These are phyloP conservation scores for Xeromyces bisporus DNA, from an alignment of 495 filamentous ascomycete species.

Conservation along the genomic window DNA sequence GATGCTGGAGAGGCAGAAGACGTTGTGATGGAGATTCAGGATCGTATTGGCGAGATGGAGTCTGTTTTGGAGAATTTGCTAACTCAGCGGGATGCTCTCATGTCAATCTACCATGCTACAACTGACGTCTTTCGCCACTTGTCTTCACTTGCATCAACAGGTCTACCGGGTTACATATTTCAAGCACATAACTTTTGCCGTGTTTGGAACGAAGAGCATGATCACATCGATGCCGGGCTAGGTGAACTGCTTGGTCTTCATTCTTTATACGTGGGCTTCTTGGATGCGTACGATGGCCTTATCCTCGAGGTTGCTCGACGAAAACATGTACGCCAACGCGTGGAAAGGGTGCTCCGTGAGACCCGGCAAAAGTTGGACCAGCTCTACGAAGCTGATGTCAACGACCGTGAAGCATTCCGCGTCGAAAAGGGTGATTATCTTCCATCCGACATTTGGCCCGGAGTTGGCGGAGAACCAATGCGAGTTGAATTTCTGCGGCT, in stretches of 20 bases:
- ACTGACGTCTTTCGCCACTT: constrained; percentile 47
- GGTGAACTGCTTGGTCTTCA: constrained; percentile 55
- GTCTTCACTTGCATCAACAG: constrained; percentile 42
- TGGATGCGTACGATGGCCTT: constrained; percentile 66
- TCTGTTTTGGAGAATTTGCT: constrained; percentile 35
- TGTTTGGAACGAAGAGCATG: constrained; percentile 60
- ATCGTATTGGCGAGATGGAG: constrained; percentile 64
- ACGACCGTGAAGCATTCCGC: constrained; percentile 61
- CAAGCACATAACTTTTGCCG: constrained; percentile 53
- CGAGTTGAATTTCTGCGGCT: constrained; percentile 36
- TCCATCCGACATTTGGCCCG: constrained; percentile 81
- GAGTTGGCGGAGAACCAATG: constrained; percentile 41
- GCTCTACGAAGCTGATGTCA: constrained; percentile 55
- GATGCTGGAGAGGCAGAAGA: constrained; percentile 82
- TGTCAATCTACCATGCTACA: constrained; percentile 34
- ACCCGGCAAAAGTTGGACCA: constrained; percentile 58
- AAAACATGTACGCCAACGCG: constrained; percentile 48
- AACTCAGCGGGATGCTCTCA: constrained; percentile 30
- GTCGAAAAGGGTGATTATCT: constrained; percentile 71
- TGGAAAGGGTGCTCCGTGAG: constrained; percentile 56
- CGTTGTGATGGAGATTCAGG: constrained; percentile 69
- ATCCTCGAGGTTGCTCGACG: constrained; percentile 68
- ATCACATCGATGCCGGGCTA: constrained; percentile 46
- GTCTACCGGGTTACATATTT: constrained; percentile 49
- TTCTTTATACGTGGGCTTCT: constrained; percentile 67